Evolutionary conservation across 352 stramenopile genomes (phyloP), one percentile per base, ranked within the genome.

Genomic region (Globisporangium rhizosaccharum): DNA sequence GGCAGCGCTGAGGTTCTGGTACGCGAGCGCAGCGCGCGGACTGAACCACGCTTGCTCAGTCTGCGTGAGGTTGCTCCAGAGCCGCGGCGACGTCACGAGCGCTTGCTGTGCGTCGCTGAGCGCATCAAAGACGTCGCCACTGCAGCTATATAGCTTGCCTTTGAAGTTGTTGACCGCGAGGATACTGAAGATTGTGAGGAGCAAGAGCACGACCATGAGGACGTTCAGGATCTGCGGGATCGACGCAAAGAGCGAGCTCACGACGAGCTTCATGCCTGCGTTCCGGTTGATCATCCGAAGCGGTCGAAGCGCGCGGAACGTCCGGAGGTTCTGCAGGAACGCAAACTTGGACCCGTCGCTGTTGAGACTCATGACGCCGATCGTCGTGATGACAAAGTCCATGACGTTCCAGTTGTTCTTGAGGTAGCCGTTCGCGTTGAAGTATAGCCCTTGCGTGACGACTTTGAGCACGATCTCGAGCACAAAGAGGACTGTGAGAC

Each of bases 101-200:
- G 52, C 36, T 50, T 76, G 72, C 39, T 69, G 15, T 75, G 63
- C 48, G 60, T 48, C 72, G 60, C 37, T 67, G 15, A 87, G 65
- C 42, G 63, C 56, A 33, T 82, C 73, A 23, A 84, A 88, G 54
- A 83, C 53, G 51, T 65, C 63, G 56, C 76, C 73, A 74, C 75
- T 55, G 66, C 79, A 84, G 23, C 63, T 76, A 41, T 68, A 84
- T 56, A 97, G 77, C 57, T 76, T 73, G 57, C 90, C 92, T 65
- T 97, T 97, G 63, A 97, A 77, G 67, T 97, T 97, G 49, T 87
- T 94, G 0, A 97, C 88, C 9, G 85, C 85, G 52, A 97, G 76
- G 55, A 97, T 96, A 57, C 85, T 90, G 67, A 98, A 97, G 52
- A 97, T 91, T 23, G 95, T 73, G 14, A 97, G 61, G 26, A 91